Percentiles rank a stretch among this genome's conserved stretches.
phyloP scores from a whole-genome alignment of 1,284 basidiomycete genomes.

The Cutaneotrichosporon cyanovorans region DNA sequence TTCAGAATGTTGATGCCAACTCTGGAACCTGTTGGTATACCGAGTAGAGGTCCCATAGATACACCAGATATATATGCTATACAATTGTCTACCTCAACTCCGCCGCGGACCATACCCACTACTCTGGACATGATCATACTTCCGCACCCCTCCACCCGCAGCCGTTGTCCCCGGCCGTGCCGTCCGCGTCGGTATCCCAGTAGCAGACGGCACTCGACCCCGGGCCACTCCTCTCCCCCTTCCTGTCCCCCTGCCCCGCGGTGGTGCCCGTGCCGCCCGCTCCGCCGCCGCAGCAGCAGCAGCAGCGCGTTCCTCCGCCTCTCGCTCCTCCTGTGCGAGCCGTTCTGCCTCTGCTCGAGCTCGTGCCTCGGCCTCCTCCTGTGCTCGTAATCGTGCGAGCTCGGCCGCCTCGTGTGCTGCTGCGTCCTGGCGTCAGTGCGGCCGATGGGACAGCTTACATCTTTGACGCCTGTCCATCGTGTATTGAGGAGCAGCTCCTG shows the following conservation, averaged over 20 bases:
- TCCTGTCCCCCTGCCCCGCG: conserved; percentile 1
- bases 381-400: conserved; percentile 4
- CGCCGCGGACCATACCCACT: conserved; percentile 40
- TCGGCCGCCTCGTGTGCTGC: conserved; percentile 23
- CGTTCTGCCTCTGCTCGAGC: conserved; percentile 10
- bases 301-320: conserved; percentile 9
- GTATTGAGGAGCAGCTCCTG: conserved; percentile 35
- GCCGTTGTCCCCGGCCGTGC: conserved; percentile 6
- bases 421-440: conserved; percentile 24
- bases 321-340: conserved; percentile 18
- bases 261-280: conserved; percentile 1
- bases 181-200: conserved; percentile 6
- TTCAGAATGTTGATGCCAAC: too few species aligned
- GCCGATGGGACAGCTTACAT: conserved; percentile 26
- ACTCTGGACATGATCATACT: conserved; percentile 30
- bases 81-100: background rate
- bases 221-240: conserved; percentile 10
- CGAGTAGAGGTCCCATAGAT: background rate
- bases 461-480: conserved; percentile 38
- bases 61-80: background rate
- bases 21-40: too few species aligned
- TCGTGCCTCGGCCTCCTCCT: conserved; percentile 8
- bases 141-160: conserved; percentile 26
- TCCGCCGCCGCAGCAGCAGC: background rate
- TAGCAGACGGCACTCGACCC: background rate